phyloP scores from a whole-genome alignment of 345 rosid genomes.

The Eucalyptus leucophloia region DNA sequence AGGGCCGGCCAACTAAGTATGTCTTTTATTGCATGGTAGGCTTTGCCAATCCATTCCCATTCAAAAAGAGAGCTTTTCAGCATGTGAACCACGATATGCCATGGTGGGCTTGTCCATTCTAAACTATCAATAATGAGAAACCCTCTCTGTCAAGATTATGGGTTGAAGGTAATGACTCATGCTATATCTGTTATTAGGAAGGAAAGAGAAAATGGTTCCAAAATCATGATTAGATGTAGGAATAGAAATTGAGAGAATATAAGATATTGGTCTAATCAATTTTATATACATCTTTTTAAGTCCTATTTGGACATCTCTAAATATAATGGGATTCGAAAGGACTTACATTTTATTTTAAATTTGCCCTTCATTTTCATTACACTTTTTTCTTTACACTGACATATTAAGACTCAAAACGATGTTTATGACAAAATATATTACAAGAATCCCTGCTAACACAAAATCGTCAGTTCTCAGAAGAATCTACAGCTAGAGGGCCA shows the following conservation, averaged over 20 bases:
- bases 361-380: too few relatives aligned
- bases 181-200: background rate
- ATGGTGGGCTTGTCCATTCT: too few relatives aligned
- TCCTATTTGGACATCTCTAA: background rate
- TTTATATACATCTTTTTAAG: background rate
- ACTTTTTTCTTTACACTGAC: background rate
- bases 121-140: too few relatives aligned
- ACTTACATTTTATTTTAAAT: background rate
- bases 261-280: background rate
- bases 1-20: too few relatives aligned
- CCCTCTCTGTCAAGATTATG: too few relatives aligned
- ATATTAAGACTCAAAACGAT: rapidly evolving
- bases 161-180: background rate
- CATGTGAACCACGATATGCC: too few relatives aligned
- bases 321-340: background rate
- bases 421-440: background rate
- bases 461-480: background rate
- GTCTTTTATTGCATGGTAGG: background rate
- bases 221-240: background rate
- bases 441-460: background rate
- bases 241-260: background rate
- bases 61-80: background rate
- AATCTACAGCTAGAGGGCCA: background rate
- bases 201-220: background rate
- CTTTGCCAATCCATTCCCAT: background rate